Base-by-base conservation (phyloP, 768 basidiomycete genomes). In the Neoboletus magnificus region DNA sequence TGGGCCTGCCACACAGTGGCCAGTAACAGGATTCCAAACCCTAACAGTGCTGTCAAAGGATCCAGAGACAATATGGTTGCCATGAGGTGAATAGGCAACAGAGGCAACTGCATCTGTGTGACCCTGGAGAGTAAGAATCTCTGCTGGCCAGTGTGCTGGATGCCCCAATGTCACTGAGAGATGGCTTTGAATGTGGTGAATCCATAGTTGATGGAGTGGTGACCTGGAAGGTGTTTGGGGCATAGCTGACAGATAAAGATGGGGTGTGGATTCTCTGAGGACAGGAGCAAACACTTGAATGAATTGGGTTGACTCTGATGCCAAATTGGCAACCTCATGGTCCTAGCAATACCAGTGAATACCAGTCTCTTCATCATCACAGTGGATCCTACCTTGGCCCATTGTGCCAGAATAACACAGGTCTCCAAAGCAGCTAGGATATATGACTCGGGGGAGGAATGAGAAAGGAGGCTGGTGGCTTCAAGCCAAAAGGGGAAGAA, bases 401-500 rank as follows among this genome's bases (percentile, higher is more conserved):
- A 36, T 4, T 18, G 8, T 9, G 16, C 16, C 8, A 36, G 35
- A 16, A 36, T 4, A 18, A 8, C 18, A 16, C 35, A 36, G 35
- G 16, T 36, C 3, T 18, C 16, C 8, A 36, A 5, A 18, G 35
- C 35, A 36, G 7, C 16, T 4, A 18, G 35, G 8, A 36, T 18
- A 18, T 18, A 36, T 9, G 16, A 18, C 8, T 7, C 0, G 30
- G 59, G 40, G 20, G 54, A 37, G 29, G 15, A 30, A 23, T 32
- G n/a, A 29, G 59, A 58, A 20, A 59, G 54, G 13, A 67, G 56
- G 20, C 66, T 58, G 12, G 78, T 58, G 6, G 66, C 70, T 46
- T 77, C 77, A 10, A 77, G 48, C 76, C 76, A 77, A 49, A 65
- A 74, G 3, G 77, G 60, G 6, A 77, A 61, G 20, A 59, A 58